phyloP scores from a whole-genome alignment of 805 yeast species.

The Saccharomyces kudriavzevii region DNA sequence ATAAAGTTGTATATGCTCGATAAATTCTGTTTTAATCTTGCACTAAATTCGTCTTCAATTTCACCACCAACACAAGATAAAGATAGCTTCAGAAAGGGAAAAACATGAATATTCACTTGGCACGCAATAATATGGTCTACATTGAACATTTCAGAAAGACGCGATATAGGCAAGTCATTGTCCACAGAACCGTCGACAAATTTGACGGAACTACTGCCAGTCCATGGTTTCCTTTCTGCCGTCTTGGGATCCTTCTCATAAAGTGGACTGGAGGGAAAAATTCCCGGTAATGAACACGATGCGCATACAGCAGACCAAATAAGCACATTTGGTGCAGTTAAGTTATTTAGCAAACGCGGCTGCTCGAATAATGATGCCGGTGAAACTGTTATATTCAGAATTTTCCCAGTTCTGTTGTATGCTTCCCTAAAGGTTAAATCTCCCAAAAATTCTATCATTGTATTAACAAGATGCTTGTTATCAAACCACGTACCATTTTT shows the following conservation, averaged over 20 bases:
- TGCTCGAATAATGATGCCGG: constrained; percentile 85
- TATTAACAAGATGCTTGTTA: constrained; percentile 54
- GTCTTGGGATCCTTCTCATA: constrained; percentile 74
- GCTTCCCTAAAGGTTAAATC: constrained; percentile 90
- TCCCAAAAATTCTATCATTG: constrained; percentile 73
- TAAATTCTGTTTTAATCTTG: constrained; percentile 43
- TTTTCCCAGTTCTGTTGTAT: constrained; percentile 83
- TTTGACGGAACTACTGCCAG: constrained; percentile 52
- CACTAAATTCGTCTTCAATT: constrained; percentile 50
- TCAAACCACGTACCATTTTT: constrained; percentile 88
- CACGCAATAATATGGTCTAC: constrained; percentile 95
- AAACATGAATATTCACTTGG: constrained; percentile 93
- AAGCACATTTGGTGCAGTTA: constrained; percentile 70
- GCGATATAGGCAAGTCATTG: constrained; percentile 79
- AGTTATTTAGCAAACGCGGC: constrained; percentile 68
- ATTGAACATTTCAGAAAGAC: constrained; percentile 90
- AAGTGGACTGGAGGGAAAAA: constrained; percentile 75
- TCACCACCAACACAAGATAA: constrained; percentile 64
- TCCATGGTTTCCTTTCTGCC: constrained; percentile 73
- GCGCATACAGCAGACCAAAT: constrained; percentile 86
- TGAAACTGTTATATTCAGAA: constrained; percentile 84
- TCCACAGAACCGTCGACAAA: constrained; percentile 95
- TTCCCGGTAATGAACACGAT: constrained; percentile 85
- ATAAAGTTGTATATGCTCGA: constrained; percentile 49
- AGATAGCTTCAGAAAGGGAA: constrained; percentile 67